A percentile compares a stretch with the other conserved stretches of the same genome.
These are phyloP conservation scores for Bipolaris cookei DNA, from an alignment of 2,329 filamentous ascomycete genomes.

Conservation along the genomic window DNA sequence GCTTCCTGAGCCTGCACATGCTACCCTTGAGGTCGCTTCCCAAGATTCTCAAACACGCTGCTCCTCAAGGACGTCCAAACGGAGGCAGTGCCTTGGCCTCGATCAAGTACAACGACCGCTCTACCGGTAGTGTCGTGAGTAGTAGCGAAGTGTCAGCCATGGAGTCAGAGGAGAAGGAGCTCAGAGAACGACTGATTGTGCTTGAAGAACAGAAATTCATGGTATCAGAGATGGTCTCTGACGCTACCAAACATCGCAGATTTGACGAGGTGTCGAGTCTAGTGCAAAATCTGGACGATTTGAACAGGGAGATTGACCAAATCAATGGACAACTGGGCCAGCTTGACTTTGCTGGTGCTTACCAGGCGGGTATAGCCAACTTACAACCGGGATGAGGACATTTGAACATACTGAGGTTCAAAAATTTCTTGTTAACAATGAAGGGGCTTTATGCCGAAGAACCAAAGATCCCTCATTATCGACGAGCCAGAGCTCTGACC, in stretches of 20 bases:
- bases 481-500: neutral
- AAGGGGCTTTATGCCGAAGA: neutral
- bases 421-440: neutral
- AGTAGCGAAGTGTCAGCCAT: constrained; percentile 68
- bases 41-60: constrained; percentile 61
- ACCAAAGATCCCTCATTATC: neutral
- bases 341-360: constrained; percentile 67
- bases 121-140: constrained; percentile 60
- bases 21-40: constrained; percentile 71
- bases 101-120: constrained; percentile 64
- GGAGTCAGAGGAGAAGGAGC: constrained; percentile 81
- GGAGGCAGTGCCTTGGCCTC: constrained; percentile 59
- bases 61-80: constrained; percentile 55
- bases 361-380: constrained; percentile 44
- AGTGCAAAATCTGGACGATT: constrained; percentile 79
- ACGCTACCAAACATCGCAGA: constrained; percentile 74
- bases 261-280: constrained; percentile 88
- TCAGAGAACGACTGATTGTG: constrained; percentile 80
- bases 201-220: constrained; percentile 92
- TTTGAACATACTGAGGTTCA: neutral
- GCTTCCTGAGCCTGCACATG: constrained; percentile 89
- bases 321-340: constrained; percentile 69
- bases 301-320: constrained; percentile 76
- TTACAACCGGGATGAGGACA: constrained; percentile 31
- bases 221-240: constrained; percentile 82